A percentile compares a stretch with the other conserved stretches of the same genome.
These are phyloP conservation scores for Neoarthrinium moseri DNA, from an alignment of 2,329 filamentous ascomycete species.

Conservation along the genomic window DNA sequence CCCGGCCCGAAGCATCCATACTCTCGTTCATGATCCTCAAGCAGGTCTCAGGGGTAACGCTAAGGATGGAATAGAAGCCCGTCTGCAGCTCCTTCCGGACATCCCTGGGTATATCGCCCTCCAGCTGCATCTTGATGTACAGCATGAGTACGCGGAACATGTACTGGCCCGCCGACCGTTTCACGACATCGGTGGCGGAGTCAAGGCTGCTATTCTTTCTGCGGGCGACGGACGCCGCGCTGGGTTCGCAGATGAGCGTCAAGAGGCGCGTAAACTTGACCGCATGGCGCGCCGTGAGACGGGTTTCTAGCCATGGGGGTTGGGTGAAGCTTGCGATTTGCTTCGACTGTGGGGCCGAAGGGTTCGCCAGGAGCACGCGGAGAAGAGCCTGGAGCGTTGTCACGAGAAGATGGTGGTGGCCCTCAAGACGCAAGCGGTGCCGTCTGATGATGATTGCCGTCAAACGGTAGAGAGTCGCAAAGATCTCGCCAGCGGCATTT, in stretches of 20 bases:
- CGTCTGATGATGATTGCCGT: slow-evolving; percentile 57
- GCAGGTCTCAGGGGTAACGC: slow-evolving; percentile 54
- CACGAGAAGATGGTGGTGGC: slow-evolving; percentile 60
- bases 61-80: slow-evolving; percentile 58
- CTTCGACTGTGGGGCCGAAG: slow-evolving; percentile 22
- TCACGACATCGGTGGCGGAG: slow-evolving; percentile 60
- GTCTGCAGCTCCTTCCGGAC: slow-evolving; percentile 56
- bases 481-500: slow-evolving; percentile 35
- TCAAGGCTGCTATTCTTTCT: slow-evolving; percentile 46
- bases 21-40: slow-evolving; percentile 58
- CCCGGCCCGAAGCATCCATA: slow-evolving; percentile 58
- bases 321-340: slow-evolving; percentile 16
- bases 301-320: slow-evolving; percentile 35
- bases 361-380: slow-evolving; percentile 44
- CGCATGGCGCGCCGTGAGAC: slow-evolving; percentile 41
- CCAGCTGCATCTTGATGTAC: slow-evolving; percentile 62
- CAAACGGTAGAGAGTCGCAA: slow-evolving; percentile 49
- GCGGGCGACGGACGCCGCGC: slow-evolving; percentile 52
- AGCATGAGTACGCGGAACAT: slow-evolving; percentile 60
- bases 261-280: slow-evolving; percentile 53
- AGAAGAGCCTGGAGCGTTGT: slow-evolving; percentile 56
- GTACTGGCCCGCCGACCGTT: slow-evolving; percentile 59
- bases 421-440: slow-evolving; percentile 60
- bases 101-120: slow-evolving; percentile 45
- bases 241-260: slow-evolving; percentile 60